Conservation (phyloP, 805 yeast species). For the Priceomyces carsonii region DNA sequence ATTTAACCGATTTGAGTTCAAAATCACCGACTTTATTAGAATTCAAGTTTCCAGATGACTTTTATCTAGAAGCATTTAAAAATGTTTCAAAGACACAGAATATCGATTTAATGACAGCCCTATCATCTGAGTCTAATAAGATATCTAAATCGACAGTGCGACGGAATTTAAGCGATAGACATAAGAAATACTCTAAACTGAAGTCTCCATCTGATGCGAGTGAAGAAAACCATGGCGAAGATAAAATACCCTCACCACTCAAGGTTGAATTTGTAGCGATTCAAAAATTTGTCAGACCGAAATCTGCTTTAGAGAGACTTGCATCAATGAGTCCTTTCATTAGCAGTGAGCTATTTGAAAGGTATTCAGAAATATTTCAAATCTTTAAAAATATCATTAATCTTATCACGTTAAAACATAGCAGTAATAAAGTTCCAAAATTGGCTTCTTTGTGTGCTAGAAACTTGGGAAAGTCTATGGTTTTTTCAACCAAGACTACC, state of each 20-base stretch:
- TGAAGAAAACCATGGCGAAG: not conserved
- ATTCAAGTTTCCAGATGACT: conserved; percentile 8
- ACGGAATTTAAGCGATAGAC: no score
- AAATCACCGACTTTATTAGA: conserved; percentile 26
- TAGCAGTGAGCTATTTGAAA: conserved; percentile 25
- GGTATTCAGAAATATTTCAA: conserved; percentile 31
- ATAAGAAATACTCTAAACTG: no score
- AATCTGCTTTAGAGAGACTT: conserved; percentile 23
- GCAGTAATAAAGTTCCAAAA: conserved; percentile 7
- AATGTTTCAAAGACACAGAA: no score
- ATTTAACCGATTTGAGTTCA: conserved; percentile 25
- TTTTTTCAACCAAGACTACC: conserved; percentile 33
- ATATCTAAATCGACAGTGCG: no score
- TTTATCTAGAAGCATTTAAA: no score
- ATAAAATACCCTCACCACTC: no score
- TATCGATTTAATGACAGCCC: no score
- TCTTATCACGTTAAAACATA: conserved; percentile 4
- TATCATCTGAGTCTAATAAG: no score
- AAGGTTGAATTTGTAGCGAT: no score
- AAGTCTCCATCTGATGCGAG: not conserved
- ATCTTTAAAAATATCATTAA: conserved; percentile 28
- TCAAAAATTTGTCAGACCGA: conserved; percentile 14
- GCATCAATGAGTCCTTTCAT: conserved; percentile 23
- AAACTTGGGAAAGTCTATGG: conserved; percentile 35
- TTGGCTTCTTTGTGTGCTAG: conserved; percentile 23